Percentiles rank a stretch among this genome's conserved stretches.
phyloP scores from a whole-genome alignment of 1,284 basidiomycete species.

The Laetiporus sulphureus region DNA sequence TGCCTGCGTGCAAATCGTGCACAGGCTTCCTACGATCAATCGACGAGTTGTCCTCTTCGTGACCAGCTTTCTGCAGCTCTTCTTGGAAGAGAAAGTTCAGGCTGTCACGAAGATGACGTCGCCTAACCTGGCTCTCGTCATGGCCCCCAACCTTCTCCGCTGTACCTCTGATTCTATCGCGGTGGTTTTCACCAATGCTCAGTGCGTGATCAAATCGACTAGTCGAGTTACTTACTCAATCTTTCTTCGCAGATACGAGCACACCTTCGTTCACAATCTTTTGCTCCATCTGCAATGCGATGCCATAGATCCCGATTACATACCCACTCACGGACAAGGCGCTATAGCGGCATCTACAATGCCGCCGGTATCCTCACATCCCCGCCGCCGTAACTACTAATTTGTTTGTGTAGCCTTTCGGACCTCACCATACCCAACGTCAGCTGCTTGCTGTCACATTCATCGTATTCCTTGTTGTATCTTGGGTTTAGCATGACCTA shows the following conservation, averaged over 20 bases:
- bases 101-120: conserved; percentile 81
- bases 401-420: no score
- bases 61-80: conserved; percentile 84
- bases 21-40: conserved; percentile 76
- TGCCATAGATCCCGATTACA: conserved; percentile 67
- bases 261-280: conserved; percentile 81
- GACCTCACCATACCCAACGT: no score
- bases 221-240: conserved; percentile 82
- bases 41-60: conserved; percentile 80
- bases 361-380: no score
- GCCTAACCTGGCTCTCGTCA: conserved; percentile 72
- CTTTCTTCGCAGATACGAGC: conserved; percentile 75
- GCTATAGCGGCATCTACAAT: no score
- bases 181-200: conserved; percentile 83
- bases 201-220: conserved; percentile 74
- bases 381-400: no score
- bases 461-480: no score
- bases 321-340: conserved; percentile 71
- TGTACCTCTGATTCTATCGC: conserved; percentile 80
- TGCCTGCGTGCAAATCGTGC: conserved; percentile 68
- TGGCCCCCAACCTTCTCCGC: conserved; percentile 83
- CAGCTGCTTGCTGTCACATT: no score
- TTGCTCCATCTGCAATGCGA: conserved; percentile 72
- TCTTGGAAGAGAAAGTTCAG: conserved; percentile 71
- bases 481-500: no score